Base-by-base conservation (phyloP, 2,329 filamentous ascomycete species). In the Diaporthe humulicola region DNA sequence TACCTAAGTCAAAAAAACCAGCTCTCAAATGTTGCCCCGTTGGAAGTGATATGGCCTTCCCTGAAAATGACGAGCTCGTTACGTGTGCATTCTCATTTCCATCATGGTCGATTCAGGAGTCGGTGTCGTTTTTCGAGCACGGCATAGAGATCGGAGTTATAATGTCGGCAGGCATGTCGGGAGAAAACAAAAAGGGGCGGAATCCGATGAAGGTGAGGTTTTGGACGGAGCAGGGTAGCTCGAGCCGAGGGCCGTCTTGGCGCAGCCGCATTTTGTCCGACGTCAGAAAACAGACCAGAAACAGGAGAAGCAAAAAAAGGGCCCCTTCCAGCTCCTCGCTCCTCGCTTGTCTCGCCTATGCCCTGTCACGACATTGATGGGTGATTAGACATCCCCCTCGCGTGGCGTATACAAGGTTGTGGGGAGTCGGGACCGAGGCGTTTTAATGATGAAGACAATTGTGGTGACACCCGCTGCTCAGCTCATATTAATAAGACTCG, bases 311-410 rank as follows among this genome's bases (percentile, higher is more conserved):
- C 33, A 28, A 69, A 54, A 30, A 19, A 25, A 19, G 19, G 7
- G 8, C 17, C 58, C 60, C 60, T 40, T 66, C 40, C 40, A 60
- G 33, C n/a, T 45, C 40, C 40, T 66, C 60, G 48, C 33, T 54
- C 10, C 45, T 38, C 61, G 22, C 30, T 52, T 52, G 64, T 69
- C 48, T 69, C 64, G 48, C 48, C 64, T 54, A 15, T 25, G 42
- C 61, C 61, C 30, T 67, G 64, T 69, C 64, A 54, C 64, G 64
- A 69, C 48, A 69, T 54, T 69, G 64, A 30, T 69, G 33, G 30
- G 25, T 38, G 30, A 36, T 67, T 12, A 52, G 30, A 38, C 42
- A 52, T 7, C 19, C 61, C 57, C n/a, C 58, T 42, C 22, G 64
- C 48, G 33, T 52, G 48, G 57, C 36, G 42, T 42, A 71, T 64